A percentile compares a stretch with the other conserved stretches of the same genome.
Conservation (phyloP, 2,329 filamentous ascomycete genomes). For the Colletotrichum sp. region DNA sequence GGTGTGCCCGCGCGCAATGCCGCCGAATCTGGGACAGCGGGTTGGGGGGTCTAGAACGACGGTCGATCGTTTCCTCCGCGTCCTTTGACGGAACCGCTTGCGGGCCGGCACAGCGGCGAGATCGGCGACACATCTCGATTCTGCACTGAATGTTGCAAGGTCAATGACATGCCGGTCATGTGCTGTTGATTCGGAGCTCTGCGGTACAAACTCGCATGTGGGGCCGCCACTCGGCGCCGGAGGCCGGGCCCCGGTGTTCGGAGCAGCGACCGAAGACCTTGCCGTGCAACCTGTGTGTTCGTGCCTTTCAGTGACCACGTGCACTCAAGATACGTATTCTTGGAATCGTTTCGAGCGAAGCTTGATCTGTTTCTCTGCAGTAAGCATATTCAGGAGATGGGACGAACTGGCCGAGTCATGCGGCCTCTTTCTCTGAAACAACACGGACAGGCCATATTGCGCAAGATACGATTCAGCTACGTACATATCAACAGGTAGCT, state of each 20-base stretch:
- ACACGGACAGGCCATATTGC: background rate
- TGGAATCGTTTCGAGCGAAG: background rate
- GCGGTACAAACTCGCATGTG: background rate
- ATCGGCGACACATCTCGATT: background rate
- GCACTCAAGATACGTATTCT: background rate
- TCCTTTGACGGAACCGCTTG: background rate
- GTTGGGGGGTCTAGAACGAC: background rate
- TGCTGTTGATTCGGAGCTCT: background rate
- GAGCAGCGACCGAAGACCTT: background rate
- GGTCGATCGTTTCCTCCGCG: background rate
- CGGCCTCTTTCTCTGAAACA: background rate
- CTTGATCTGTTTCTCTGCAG: too few species aligned
- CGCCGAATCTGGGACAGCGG: background rate
- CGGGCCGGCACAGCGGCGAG: background rate
- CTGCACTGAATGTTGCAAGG: background rate
- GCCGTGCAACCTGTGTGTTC: background rate
- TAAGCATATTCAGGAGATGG: background rate
- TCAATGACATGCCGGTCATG: background rate
- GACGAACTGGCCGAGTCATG: background rate
- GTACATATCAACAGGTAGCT: background rate
- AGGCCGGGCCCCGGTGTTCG: background rate
- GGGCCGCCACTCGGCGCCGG: background rate
- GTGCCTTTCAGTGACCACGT: background rate
- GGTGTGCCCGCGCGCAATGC: background rate
- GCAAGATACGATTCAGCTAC: background rate